Base-by-base conservation (phyloP, 2,329 filamentous ascomycete genomes). In the Helotiales sp. region DNA sequence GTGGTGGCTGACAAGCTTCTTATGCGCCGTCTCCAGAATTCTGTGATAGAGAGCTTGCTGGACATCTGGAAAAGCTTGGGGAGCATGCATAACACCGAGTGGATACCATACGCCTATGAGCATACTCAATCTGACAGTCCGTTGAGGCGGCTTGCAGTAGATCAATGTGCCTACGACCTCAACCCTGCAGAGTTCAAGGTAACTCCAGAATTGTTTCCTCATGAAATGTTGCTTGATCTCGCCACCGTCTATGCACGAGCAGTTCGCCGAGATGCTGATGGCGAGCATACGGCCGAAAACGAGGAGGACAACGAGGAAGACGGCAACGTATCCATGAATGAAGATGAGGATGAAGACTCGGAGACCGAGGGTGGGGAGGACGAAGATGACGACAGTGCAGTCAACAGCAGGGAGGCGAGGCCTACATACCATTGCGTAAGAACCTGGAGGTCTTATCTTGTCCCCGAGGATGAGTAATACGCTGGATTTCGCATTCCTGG, bases 91-190 rank as follows among this genome's bases (percentile, higher is more conserved):
- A 55, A 12, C 24, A 55, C 31, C 13, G 10, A 31, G 10, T 55
- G 52, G 52, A 55, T 55, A n/a, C 30, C 42, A 2, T 55, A 55
- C 22, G 52, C 17, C 12, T 54, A 47, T 25, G 52, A 55, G 4
- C 30, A 55, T 33, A 55, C 52, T 30, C 7, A 12, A 3, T 12
- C 33, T 27, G 52, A 31, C 15, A 55, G 52, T 27, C 52, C 42
- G 6, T 31, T 55, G 7, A 36, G 52, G 17, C 17, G 29, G 27
- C 33, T 55, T 19, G 52, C 44, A 6, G 42, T 48, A 6, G 52
- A 55, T 15, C 10, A 38, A 10, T 47, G 30, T 19, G 24, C 33
- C n/a, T 55, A 36, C 22, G 17, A 38, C 6, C 13, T 55, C 33
- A 2, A 17, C 6, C 15, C 42, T 12, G 2, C 31, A n/a, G 31